Percentiles rank a stretch among this genome's conserved stretches.
phyloP scores from a whole-genome alignment of 2,329 filamentous ascomycete species.

The Aspergillaceae sp. region DNA sequence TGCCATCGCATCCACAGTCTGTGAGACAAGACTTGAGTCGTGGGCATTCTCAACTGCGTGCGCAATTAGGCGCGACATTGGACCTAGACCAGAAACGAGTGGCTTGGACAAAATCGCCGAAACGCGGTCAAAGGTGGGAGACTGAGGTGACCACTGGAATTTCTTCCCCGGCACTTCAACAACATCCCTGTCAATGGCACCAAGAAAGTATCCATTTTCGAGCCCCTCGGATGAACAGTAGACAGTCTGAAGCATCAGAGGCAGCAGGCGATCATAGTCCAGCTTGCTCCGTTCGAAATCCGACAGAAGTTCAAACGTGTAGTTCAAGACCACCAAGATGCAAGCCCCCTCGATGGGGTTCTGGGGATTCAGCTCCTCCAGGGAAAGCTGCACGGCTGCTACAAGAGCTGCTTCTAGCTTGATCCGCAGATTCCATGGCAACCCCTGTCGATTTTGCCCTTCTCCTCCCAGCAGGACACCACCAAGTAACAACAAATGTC shows the following conservation, averaged over 20 bases:
- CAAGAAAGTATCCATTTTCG: slow-evolving; percentile 66
- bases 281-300: slow-evolving; percentile 50
- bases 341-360: slow-evolving; percentile 43
- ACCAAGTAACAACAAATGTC: slow-evolving; percentile 71
- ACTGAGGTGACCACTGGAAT: slow-evolving; percentile 58
- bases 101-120: slow-evolving; percentile 49
- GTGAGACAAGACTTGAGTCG: slow-evolving; percentile 36
- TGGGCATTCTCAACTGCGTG: slow-evolving; percentile 52
- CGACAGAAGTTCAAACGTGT: slow-evolving; percentile 64
- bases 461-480: slow-evolving; percentile 73
- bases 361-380: slow-evolving; percentile 48
- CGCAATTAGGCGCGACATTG: slow-evolving; percentile 54
- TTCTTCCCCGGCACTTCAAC: slow-evolving; percentile 45
- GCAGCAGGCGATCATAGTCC: slow-evolving; percentile 62
- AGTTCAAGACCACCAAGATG: slow-evolving; percentile 65
- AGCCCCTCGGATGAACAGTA: slow-evolving; percentile 65
- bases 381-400: slow-evolving; percentile 65
- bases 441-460: slow-evolving; percentile 51
- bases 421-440: slow-evolving; percentile 55
- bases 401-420: slow-evolving; percentile 67
- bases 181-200: slow-evolving; percentile 59
- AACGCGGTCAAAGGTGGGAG: slow-evolving; percentile 50
- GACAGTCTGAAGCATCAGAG: slow-evolving; percentile 58
- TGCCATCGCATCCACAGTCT: slow-evolving; percentile 52
- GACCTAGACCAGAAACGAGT: slow-evolving; percentile 52